These are phyloP conservation scores for Xylariaceae sp. DNA, from an alignment of 2,329 filamentous ascomycete species.

Conservation along the genomic window DNA sequence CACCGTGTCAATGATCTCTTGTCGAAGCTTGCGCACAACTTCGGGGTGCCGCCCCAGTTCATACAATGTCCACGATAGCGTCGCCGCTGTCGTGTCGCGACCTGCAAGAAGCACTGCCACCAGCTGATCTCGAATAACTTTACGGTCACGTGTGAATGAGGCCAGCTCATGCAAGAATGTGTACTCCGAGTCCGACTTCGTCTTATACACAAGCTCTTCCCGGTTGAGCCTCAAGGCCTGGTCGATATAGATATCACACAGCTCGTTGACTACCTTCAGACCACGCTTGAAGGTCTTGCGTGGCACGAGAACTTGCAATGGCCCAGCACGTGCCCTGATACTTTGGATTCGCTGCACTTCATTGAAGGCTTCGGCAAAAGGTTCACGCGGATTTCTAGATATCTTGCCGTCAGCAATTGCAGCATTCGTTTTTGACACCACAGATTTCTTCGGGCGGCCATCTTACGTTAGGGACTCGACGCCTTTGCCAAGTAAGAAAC, in stretches of 20 bases:
- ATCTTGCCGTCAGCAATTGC: background rate
- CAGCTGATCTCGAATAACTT: constrained; percentile 78
- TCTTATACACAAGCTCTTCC: constrained; percentile 69
- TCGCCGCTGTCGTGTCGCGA: constrained; percentile 80
- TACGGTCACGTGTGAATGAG: constrained; percentile 67
- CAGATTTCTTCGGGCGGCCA: background rate
- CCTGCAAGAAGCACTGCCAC: constrained; percentile 79
- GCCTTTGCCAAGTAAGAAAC: constrained; percentile 78
- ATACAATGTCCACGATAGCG: constrained; percentile 77
- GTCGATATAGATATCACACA: constrained; percentile 76
- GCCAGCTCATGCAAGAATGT: constrained; percentile 87
- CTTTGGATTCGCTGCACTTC: constrained; percentile 74
- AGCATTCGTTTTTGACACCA: background rate
- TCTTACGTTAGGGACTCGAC: constrained; percentile 58
- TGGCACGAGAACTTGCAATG: constrained; percentile 60
- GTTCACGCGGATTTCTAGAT: constrained; percentile 51
- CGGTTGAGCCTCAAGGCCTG: constrained; percentile 64
- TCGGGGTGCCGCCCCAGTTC: constrained; percentile 71
- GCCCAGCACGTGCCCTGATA: constrained; percentile 61
- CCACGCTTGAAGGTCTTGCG: constrained; percentile 58
- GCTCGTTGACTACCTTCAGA: constrained; percentile 67
- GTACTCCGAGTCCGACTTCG: constrained; percentile 67
- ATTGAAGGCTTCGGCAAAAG: constrained; percentile 78
- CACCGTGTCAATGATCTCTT: constrained; percentile 66
- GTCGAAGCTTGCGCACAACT: constrained; percentile 63